Base-by-base conservation (phyloP, 2,329 filamentous ascomycete genomes). In the Periglandula ipomoeae region DNA sequence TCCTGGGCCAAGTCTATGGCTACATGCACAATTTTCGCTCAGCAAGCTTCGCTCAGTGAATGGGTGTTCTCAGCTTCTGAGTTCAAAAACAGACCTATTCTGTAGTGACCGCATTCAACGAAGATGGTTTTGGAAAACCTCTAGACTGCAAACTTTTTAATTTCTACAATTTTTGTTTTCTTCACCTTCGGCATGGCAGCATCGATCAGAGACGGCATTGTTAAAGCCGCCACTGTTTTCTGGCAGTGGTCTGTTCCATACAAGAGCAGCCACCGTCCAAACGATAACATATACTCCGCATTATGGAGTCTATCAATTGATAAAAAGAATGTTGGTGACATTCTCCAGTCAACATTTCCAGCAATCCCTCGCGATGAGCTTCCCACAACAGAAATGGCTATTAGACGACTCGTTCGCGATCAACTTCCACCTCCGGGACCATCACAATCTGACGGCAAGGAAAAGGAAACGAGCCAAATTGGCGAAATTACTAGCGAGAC, bases 231-330 rank as follows among this genome's bases (percentile, higher is more conserved):
- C 27, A 19, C 23, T n/a, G n/a, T 35, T 11, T 19, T 56, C 20
- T 55, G 54, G 54, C 32, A 49, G n/a, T 56, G 54, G 53, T 55
- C 54, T 6, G 53, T 56, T 17, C 51, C 51, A 5, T 50, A 53
- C 41, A 53, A 50, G 20, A 55, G 49, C 30, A 50, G 54, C 22
- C 53, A 56, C 37, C 50, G 53, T 11, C 50, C 51, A 11, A 34
- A 46, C 11, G 54, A 56, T 34, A 26, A 37, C 6, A 30, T 52
- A 11, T 56, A 55, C 27, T 47, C 51, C 10, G 27, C 44, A 11
- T 47, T 55, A 7, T 56, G 54, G 54, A 43, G 34, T 5, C 47
- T 30, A 1, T 23, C 35, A 1, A 17, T 52, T 19, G 48, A 51
- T 13, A 11, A 45, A 6, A 19, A 42, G 11, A 32, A 19, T 15